Evolutionary conservation across 352 stramenopile genomes (phyloP), one percentile per base, ranked within the genome.

Genomic region (Stephanocyclus meneghinianus): DNA sequence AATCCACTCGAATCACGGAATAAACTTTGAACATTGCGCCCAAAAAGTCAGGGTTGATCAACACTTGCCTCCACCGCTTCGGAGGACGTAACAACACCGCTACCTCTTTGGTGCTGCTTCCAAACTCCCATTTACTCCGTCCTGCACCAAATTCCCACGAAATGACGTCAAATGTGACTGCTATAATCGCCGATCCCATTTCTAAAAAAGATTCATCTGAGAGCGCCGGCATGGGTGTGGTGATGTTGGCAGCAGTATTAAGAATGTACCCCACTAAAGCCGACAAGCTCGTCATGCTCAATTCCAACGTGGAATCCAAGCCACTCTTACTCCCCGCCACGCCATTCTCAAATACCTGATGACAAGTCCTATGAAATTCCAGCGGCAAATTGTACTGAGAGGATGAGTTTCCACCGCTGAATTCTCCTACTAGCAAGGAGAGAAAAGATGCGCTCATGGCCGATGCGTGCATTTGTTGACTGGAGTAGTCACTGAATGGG

Each of bases 61-160:
- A 69, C 9, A 72, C 55, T 21, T 87, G 74, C 32, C 77, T 80
- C 88, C 88, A 93, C 56, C 50, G 47, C 44, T 81, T 71, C 0
- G 86, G 88, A 32, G 83, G 85, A 63, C 80, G 76, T 10, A 93
- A 32, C 29, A 91, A 65, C 1, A 80, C 26, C 2, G 48, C 48
- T 5, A 8, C 50, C 21, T n/a, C 35, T 32, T 62, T 53, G 15
- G 61, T 68, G 29, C 59, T 74, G 32, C 51, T 59, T 11, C 57
- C 56, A 10, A 42, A 74, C 29, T 32, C 69, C 60, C 63, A 56
- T 7, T 29, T 55, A 35, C 62, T 30, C 61, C 74, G 51, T 74
- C 83, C 76, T 71, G 74, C 57, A 48, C 86, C 82, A 68, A 91
- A 93, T 76, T 93, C 88, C 88, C 88, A 93, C 8, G 57, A 76